These are phyloP conservation scores for Fusarium sp. DNA, from an alignment of 2,329 filamentous ascomycete genomes.

Conservation along the genomic window DNA sequence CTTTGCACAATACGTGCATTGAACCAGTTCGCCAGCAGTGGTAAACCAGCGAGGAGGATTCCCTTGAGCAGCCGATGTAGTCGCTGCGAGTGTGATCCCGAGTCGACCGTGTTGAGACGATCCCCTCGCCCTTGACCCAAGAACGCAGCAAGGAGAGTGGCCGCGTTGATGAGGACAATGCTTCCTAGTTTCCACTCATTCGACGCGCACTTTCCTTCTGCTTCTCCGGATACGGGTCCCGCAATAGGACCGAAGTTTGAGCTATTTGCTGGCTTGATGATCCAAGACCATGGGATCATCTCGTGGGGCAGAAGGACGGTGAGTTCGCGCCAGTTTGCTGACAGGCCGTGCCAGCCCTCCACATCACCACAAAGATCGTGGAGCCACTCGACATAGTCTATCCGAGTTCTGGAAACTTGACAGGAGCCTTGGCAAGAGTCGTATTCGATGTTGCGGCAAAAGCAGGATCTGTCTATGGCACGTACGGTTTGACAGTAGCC, in stretches of 20 bases:
- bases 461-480: background rate
- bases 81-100: background rate
- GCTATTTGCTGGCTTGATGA: background rate
- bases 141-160: background rate
- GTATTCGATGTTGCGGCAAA: background rate
- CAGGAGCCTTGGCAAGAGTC: background rate
- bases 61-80: slow-evolving; percentile 9
- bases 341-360: background rate
- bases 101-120: background rate
- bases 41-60: background rate
- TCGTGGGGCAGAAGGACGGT: background rate
- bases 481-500: background rate
- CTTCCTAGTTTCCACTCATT: slow-evolving; percentile 3
- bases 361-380: background rate
- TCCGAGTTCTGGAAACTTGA: background rate
- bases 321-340: slow-evolving; percentile 2
- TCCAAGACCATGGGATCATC: slow-evolving; percentile 33
- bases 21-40: background rate
- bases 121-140: background rate
- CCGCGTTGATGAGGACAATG: slow-evolving; percentile 7
- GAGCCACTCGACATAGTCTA: background rate
- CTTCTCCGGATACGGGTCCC: rapidly evolving
- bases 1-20: slow-evolving; percentile 1
- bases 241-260: background rate
- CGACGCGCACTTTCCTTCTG: background rate